Evolutionary conservation across 2,329 filamentous ascomycete genomes (phyloP).

Genomic region (Chaetomium strumarium): DNA sequence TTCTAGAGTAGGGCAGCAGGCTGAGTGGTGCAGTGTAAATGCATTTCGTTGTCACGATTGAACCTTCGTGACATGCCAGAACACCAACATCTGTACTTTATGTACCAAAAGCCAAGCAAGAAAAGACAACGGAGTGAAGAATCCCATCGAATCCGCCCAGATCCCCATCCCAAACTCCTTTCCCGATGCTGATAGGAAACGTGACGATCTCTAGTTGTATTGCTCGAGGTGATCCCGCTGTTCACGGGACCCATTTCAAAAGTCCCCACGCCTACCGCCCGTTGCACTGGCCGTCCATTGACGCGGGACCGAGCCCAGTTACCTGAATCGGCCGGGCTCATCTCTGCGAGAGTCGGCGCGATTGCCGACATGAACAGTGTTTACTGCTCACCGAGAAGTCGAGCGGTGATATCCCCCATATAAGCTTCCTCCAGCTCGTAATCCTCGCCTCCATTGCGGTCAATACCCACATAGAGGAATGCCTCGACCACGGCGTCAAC

Average conservation of each 20-base stretch:
- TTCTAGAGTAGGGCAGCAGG: too few relatives aligned
- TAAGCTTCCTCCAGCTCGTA: conserved; percentile 86
- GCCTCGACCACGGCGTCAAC: conserved; percentile 80
- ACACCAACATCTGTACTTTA: conserved; percentile 1
- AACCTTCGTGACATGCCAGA: background rate
- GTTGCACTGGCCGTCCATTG: too few relatives aligned
- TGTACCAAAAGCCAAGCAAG: background rate
- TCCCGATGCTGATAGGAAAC: conserved; percentile 12
- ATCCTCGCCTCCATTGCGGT: conserved; percentile 68
- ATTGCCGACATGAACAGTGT: too few relatives aligned
- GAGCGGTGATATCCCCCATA: conserved; percentile 83
- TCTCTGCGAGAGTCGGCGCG: too few relatives aligned
- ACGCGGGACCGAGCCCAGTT: too few relatives aligned
- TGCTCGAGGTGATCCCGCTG: too few relatives aligned
- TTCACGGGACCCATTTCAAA: too few relatives aligned
- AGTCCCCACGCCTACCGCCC: too few relatives aligned
- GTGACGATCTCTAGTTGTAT: background rate
- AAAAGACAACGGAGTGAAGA: background rate
- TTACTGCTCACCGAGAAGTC: conserved; percentile 66
- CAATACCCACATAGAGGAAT: conserved; percentile 76
- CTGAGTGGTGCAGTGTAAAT: too few relatives aligned
- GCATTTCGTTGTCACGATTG: too few relatives aligned
- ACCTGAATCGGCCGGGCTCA: too few relatives aligned
- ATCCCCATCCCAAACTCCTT: conserved; percentile 14
- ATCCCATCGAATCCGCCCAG: conserved; percentile 1